These are phyloP conservation scores for Solanum pinnatisectum DNA, from an alignment of 257 asterid genomes.

Conservation along the genomic window DNA sequence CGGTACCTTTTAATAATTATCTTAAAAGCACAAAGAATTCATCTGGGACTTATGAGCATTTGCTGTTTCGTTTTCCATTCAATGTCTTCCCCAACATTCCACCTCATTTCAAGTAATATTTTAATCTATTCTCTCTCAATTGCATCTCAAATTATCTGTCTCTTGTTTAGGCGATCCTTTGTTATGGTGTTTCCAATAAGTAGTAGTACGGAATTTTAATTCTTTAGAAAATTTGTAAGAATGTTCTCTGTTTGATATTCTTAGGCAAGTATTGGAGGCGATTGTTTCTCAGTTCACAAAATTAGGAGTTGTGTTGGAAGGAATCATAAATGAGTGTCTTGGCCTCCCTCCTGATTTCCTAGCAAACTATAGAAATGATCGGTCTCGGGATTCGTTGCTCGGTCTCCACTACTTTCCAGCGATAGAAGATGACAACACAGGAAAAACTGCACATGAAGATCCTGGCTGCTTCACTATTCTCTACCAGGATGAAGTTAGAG, in stretches of 20 bases:
- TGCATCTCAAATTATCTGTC: neutral
- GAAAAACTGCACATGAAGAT: constrained; percentile 38
- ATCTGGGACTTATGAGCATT: constrained; percentile 30
- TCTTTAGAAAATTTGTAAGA: neutral
- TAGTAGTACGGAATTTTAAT: neutral
- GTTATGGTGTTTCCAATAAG: neutral
- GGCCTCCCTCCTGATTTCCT: constrained; percentile 35
- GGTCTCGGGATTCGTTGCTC: constrained; percentile 44
- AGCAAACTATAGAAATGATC: constrained; percentile 31
- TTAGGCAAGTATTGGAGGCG: constrained; percentile 37
- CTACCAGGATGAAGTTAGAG: constrained; percentile 46
- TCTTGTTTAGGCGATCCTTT: neutral
- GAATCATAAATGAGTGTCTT: constrained; percentile 40
- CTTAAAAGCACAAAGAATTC: constrained; percentile 27
- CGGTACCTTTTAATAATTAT: constrained; percentile 18
- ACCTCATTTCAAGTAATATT: constrained; percentile 2
- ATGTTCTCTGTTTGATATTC: neutral
- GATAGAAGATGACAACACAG: constrained; percentile 18
- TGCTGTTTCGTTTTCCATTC: constrained; percentile 30
- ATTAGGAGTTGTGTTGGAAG: constrained; percentile 23
- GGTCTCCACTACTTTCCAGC: constrained; percentile 39
- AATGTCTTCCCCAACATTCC: constrained; percentile 13
- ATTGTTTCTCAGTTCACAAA: constrained; percentile 19
- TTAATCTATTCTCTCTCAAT: neutral
- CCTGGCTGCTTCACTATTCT: constrained; percentile 27